These are phyloP conservation scores for Avena atlantica DNA, from an alignment of 176 grass and related monocot species.

Conservation along the genomic window DNA sequence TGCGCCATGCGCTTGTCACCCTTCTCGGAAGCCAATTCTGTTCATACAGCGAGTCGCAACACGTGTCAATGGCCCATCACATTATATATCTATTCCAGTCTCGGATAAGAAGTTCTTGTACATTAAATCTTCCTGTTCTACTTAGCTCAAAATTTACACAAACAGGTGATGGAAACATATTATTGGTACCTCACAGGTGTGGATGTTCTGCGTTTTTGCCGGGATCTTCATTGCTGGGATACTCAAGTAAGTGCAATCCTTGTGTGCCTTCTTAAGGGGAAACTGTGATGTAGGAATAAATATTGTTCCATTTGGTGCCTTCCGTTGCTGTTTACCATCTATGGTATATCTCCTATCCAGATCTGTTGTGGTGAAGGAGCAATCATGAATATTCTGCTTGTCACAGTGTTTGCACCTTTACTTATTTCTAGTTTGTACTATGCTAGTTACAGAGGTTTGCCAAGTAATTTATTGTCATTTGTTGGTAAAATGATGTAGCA, in stretches of 20 bases:
- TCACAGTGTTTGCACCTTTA: constrained; percentile 13
- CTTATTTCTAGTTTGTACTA: constrained; percentile 7
- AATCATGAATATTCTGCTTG: constrained; percentile 13
- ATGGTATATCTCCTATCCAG: constrained; percentile 89
- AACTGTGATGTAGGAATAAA: constrained; percentile 80
- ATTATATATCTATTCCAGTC: background rate
- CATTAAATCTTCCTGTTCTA: background rate
- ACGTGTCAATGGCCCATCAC: background rate
- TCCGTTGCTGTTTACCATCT: constrained; percentile 64
- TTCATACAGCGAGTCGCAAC: constrained; percentile 10
- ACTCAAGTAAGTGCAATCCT: constrained; percentile 75
- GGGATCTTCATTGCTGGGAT: constrained; percentile 86
- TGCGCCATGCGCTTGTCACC: constrained; percentile 87
- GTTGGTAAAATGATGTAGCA: background rate
- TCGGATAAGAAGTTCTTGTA: background rate
- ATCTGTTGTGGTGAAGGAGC: constrained; percentile 51
- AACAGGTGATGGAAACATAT: background rate
- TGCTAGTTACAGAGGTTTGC: background rate
- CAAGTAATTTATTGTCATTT: constrained; percentile 6
- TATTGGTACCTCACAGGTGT: constrained; percentile 74
- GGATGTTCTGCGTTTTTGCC: constrained; percentile 68
- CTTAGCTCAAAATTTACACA: constrained; percentile 28
- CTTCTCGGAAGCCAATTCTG: constrained; percentile 96
- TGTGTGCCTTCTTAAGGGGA: constrained; percentile 68
- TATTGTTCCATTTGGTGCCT: constrained; percentile 55